Percentiles rank a stretch among this genome's conserved stretches.
phyloP scores from a whole-genome alignment of 176 grass and related monocot genomes.

The Phoenix roebelenii region DNA sequence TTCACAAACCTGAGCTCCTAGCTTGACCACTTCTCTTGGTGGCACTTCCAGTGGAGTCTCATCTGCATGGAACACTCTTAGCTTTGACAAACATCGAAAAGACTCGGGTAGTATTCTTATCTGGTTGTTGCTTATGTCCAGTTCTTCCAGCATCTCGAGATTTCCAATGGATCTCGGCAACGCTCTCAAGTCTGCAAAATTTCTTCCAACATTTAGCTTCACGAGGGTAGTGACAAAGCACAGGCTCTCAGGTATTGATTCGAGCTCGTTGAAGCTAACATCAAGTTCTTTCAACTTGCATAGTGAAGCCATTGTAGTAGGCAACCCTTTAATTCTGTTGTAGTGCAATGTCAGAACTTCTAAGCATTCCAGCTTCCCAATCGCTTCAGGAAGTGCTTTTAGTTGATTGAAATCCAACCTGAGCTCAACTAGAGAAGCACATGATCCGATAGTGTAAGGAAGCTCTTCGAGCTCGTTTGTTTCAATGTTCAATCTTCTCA shows the following conservation, averaged over 20 bases:
- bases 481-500: constrained; percentile 76
- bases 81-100: constrained; percentile 50
- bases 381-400: constrained; percentile 88
- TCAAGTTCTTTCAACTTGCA: constrained; percentile 73
- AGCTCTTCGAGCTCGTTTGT: constrained; percentile 92
- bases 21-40: constrained; percentile 67
- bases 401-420: constrained; percentile 90
- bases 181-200: constrained; percentile 73
- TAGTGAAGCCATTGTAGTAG: constrained; percentile 79
- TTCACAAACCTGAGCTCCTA: constrained; percentile 73
- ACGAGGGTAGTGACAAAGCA: constrained; percentile 70
- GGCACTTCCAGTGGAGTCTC: constrained; percentile 92
- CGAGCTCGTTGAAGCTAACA: constrained; percentile 91
- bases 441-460: constrained; percentile 90
- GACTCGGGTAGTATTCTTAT: constrained; percentile 75
- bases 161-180: constrained; percentile 82
- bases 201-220: constrained; percentile 72
- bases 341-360: constrained; percentile 83
- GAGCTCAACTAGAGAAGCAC: constrained; percentile 60
- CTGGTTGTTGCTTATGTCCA: constrained; percentile 97
- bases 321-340: constrained; percentile 82
- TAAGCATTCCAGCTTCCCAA: constrained; percentile 75
- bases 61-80: constrained; percentile 67
- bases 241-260: constrained; percentile 66
- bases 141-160: constrained; percentile 91